A percentile compares a stretch with the other conserved stretches of the same genome.
phyloP scores from a whole-genome alignment of 495 filamentous ascomycete species.

The Podospora comata region DNA sequence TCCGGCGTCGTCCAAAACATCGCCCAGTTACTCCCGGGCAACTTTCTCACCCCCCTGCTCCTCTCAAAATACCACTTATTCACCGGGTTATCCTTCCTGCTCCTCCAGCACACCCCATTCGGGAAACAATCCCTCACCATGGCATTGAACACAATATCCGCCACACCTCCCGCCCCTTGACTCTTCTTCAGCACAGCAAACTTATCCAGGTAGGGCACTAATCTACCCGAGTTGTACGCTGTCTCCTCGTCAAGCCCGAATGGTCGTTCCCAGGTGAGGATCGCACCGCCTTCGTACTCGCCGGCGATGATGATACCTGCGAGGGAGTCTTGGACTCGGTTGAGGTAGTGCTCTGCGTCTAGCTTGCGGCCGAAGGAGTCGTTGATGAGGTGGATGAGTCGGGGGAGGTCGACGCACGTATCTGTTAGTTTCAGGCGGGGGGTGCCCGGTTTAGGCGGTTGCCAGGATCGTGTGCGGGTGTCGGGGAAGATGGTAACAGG shows the following conservation, averaged over 20 bases:
- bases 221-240: slow-evolving; percentile 50
- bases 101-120: slow-evolving; percentile 74
- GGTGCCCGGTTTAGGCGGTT: slow-evolving; percentile 51
- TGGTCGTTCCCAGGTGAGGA: slow-evolving; percentile 91
- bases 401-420: slow-evolving; percentile 74
- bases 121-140: slow-evolving; percentile 91
- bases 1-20: slow-evolving; percentile 96
- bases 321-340: slow-evolving; percentile 68
- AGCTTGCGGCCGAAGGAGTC: slow-evolving; percentile 88
- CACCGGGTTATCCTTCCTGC: slow-evolving; percentile 75
- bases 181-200: slow-evolving; percentile 87
- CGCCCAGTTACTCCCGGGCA: slow-evolving; percentile 77
- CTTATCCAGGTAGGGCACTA: slow-evolving; percentile 95
- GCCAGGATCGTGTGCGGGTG: slow-evolving; percentile 61
- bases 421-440: slow-evolving; percentile 64
- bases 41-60: slow-evolving; percentile 74
- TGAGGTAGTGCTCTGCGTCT: slow-evolving; percentile 76
- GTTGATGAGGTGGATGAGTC: slow-evolving; percentile 83
- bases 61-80: slow-evolving; percentile 98
- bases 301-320: slow-evolving; percentile 93
- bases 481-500: slow-evolving; percentile 80
- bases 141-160: slow-evolving; percentile 91
- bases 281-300: slow-evolving; percentile 92
- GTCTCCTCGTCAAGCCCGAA: slow-evolving; percentile 53
- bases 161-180: slow-evolving; percentile 88